Conservation (phyloP, 345 rosid genomes). For the Citrus unshiu region DNA sequence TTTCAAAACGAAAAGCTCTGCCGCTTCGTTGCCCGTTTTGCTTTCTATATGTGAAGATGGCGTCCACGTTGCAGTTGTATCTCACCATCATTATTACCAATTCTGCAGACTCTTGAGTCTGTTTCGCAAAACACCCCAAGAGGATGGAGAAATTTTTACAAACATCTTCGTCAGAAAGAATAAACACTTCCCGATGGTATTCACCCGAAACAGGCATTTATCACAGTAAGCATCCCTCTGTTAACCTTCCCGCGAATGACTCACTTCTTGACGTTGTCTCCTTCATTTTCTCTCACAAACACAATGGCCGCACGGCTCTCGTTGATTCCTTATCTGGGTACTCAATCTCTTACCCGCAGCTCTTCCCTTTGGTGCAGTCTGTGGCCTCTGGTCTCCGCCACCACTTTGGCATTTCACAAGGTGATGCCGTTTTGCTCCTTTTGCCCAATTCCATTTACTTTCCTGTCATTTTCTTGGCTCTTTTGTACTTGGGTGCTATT, state of each 20-base stretch:
- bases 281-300: constrained; percentile 54
- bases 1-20: too few species aligned
- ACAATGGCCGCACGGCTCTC: constrained; percentile 43
- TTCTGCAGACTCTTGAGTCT: too few species aligned
- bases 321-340: constrained; percentile 53
- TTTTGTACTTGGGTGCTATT: constrained; percentile 56
- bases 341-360: constrained; percentile 53
- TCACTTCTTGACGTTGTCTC: constrained; percentile 61
- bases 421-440: constrained; percentile 65
- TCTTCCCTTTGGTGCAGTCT: constrained; percentile 43
- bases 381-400: constrained; percentile 54
- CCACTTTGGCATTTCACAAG: constrained; percentile 42
- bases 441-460: constrained; percentile 68
- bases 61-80: too few species aligned
- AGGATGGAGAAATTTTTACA: too few species aligned
- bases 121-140: too few species aligned
- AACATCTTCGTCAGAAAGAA: too few species aligned
- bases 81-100: too few species aligned
- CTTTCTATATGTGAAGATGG: too few species aligned
- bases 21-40: too few species aligned
- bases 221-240: constrained; percentile 43
- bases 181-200: constrained; percentile 22
- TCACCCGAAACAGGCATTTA: constrained; percentile 58
- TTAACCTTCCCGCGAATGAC: constrained; percentile 41
- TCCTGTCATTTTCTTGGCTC: constrained; percentile 58